Percentiles rank a stretch among this genome's conserved stretches.
Evolutionary conservation across 495 filamentous ascomycete species (phyloP).

Genomic region (Neurospora africana): DNA sequence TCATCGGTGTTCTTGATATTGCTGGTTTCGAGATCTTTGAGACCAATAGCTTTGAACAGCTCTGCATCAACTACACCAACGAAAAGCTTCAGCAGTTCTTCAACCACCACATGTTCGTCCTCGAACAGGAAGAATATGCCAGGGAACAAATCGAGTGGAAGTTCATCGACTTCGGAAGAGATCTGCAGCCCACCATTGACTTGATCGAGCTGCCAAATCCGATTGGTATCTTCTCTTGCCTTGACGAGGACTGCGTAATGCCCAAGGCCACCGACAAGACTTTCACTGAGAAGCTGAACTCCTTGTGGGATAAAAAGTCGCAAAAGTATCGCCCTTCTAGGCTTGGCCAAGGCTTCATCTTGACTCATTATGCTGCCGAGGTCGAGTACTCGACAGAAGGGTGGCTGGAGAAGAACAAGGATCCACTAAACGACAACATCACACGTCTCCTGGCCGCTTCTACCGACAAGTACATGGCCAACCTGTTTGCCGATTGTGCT

Average conservation of each 20-base stretch:
- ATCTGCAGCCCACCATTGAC: constrained; percentile 96
- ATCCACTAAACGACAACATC: constrained; percentile 93
- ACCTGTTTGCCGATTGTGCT: constrained; percentile 78
- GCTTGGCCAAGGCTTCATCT: constrained; percentile 82
- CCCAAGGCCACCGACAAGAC: constrained; percentile 95
- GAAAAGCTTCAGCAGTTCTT: constrained; percentile 99
- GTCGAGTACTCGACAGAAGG: constrained; percentile 93
- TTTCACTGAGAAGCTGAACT: constrained; percentile 95
- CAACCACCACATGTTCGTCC: constrained; percentile 99
- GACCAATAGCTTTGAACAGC: constrained; percentile 95
- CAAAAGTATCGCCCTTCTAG: constrained; percentile 85
- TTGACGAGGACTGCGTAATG: constrained; percentile 98
- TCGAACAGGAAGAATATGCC: constrained; percentile 98
- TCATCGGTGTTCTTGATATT: constrained; percentile 98
- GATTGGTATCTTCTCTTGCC: constrained; percentile 96
- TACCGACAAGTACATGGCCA: constrained; percentile 68
- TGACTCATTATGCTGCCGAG: constrained; percentile 98
- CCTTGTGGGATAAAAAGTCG: constrained; percentile 91
- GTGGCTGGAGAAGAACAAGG: constrained; percentile 99
- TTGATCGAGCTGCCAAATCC: constrained; percentile 93
- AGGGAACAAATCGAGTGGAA: constrained; percentile 98
- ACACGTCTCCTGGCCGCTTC: constrained; percentile 80
- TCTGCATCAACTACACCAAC: constrained; percentile 99
- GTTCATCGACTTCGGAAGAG: constrained; percentile 97
- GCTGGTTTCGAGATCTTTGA: constrained; percentile 99